Conservation (phyloP, 1,284 basidiomycete species). For the Wolfiporia cocos region DNA sequence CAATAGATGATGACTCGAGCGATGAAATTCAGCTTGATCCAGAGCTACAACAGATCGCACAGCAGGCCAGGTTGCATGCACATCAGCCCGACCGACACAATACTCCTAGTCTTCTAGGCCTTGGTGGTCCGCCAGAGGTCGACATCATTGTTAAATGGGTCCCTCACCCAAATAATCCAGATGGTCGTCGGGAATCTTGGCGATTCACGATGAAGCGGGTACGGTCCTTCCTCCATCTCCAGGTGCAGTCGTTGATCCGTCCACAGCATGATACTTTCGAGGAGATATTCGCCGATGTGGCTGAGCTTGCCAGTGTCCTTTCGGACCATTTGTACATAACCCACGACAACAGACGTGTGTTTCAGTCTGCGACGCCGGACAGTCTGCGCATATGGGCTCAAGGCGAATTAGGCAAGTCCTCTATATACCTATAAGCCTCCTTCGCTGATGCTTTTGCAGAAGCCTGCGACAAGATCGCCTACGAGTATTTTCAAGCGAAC, state of each 20-base stretch:
- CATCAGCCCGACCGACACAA: slow-evolving; percentile 18
- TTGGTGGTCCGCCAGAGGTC: slow-evolving; percentile 38
- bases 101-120: slow-evolving; percentile 10
- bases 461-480: slow-evolving; percentile 56
- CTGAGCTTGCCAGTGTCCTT: slow-evolving; percentile 49
- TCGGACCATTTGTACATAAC: slow-evolving; percentile 48
- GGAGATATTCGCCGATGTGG: slow-evolving; percentile 52
- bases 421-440: slow-evolving; percentile 14
- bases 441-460: slow-evolving; percentile 30
- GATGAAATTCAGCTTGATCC: slow-evolving; percentile 50
- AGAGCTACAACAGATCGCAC: slow-evolving; percentile 51
- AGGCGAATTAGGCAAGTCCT: slow-evolving; percentile 51
- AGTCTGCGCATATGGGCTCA: slow-evolving; percentile 61
- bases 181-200: slow-evolving; percentile 36
- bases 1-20: slow-evolving; percentile 36
- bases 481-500: slow-evolving; percentile 61
- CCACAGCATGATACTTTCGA: slow-evolving; percentile 56
- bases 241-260: slow-evolving; percentile 1
- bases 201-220: slow-evolving; percentile 55
- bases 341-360: slow-evolving; percentile 54
- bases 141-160: slow-evolving; percentile 53
- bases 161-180: slow-evolving; percentile 49
- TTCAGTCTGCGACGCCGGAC: slow-evolving; percentile 58
- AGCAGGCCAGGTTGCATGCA: slow-evolving; percentile 24
- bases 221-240: not conserved